Conservation (phyloP, 805 yeast species). For the Nakazawaea holstii region DNA sequence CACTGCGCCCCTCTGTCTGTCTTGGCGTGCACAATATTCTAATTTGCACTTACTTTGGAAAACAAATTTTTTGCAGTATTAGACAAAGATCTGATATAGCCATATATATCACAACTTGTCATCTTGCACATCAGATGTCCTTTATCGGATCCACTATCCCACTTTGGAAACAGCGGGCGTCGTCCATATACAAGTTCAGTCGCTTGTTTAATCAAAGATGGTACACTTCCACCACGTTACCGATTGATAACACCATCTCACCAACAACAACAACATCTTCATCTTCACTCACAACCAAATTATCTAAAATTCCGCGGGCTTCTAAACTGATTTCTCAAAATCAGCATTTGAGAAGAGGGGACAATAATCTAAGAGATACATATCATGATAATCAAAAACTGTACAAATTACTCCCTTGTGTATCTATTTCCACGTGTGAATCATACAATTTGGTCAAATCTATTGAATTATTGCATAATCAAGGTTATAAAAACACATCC, state of each 20-base stretch:
- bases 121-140: too few species aligned
- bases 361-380: background rate
- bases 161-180: too few species aligned
- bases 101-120: too few species aligned
- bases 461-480: constrained; percentile 29
- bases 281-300: background rate
- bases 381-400: background rate
- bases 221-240: background rate
- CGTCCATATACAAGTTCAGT: background rate
- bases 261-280: background rate
- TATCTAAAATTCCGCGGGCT: constrained; percentile 7
- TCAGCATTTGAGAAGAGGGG: constrained; percentile 8
- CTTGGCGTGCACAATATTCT: too few species aligned
- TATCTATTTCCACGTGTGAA: constrained; percentile 72
- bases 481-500: constrained; percentile 29
- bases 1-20: too few species aligned
- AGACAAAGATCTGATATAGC: too few species aligned
- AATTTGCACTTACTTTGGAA: too few species aligned
- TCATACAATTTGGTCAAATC: constrained; percentile 52
- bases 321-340: constrained; percentile 8
- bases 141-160: too few species aligned
- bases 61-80: too few species aligned
- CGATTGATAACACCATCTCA: background rate
- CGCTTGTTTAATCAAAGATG: background rate
- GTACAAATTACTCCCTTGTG: constrained; percentile 37